Evolutionary conservation across 305 asterid species (phyloP).

Genomic region (Fraxinus sp.): DNA sequence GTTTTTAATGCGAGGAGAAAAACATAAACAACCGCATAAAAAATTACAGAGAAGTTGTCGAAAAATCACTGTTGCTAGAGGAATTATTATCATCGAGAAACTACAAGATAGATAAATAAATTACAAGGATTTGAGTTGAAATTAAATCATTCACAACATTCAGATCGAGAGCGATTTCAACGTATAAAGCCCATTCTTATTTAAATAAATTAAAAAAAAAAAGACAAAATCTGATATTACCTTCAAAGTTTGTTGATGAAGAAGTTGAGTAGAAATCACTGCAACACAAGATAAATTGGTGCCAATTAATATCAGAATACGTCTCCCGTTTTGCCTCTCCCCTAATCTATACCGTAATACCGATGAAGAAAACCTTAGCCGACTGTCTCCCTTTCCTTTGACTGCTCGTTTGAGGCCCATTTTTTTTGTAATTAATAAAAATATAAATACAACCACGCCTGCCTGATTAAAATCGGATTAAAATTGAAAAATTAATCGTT

Average conservation of each 20-base stretch:
- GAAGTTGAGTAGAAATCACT: background rate
- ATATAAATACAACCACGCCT: too few relatives aligned
- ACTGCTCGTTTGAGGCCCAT: too few relatives aligned
- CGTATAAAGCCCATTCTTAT: background rate
- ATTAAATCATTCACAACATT: background rate
- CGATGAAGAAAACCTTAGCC: background rate
- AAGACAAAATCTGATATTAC: background rate
- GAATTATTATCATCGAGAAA: background rate
- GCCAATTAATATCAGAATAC: background rate
- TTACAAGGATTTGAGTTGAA: background rate
- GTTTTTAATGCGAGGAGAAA: background rate
- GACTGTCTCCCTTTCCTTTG: background rate
- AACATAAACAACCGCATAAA: background rate
- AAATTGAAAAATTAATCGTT: too few relatives aligned
- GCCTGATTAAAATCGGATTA: too few relatives aligned
- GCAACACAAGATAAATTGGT: background rate
- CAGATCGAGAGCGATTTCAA: background rate
- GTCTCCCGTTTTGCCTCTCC: background rate
- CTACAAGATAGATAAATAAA: background rate
- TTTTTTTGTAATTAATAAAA: too few relatives aligned
- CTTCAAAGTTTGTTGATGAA: background rate
- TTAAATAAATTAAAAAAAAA: too few relatives aligned
- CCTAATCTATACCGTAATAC: background rate
- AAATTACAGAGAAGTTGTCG: background rate
- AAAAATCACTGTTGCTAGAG: background rate